A percentile compares a stretch with the other conserved stretches of the same genome.
These are phyloP conservation scores for Aspergillus pseudoterreus DNA, from an alignment of 2,329 filamentous ascomycete species.

Conservation along the genomic window DNA sequence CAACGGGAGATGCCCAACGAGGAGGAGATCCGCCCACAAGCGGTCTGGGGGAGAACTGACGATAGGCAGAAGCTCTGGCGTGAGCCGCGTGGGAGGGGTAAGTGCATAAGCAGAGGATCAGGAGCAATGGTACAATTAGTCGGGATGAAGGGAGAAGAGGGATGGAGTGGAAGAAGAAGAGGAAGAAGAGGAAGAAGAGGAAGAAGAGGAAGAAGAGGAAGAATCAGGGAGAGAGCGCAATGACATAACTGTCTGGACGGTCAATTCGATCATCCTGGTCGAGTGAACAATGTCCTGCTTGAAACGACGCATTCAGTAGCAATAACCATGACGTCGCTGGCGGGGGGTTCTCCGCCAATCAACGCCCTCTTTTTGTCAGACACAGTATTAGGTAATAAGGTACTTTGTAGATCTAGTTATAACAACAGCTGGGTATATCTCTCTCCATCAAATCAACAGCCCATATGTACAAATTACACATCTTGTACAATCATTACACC, in stretches of 20 bases:
- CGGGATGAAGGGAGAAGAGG: neutral
- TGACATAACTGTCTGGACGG: too few species aligned
- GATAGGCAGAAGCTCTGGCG: conserved; percentile 13
- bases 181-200: neutral
- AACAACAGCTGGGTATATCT: too few species aligned
- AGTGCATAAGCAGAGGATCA: conserved; percentile 10
- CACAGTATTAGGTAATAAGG: too few species aligned
- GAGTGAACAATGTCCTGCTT: too few species aligned
- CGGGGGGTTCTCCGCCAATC: conserved; percentile 4
- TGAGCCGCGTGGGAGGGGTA: conserved; percentile 12
- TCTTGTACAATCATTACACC: neutral
- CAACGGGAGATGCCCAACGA: conserved; percentile 7
- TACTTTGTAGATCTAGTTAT: too few species aligned
- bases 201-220: neutral
- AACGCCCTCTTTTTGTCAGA: conserved; percentile 9
- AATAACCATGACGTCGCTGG: conserved; percentile 11
- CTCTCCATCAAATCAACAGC: too few species aligned
- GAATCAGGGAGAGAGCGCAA: neutral
- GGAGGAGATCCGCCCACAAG: neutral
- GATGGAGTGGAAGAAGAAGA: neutral
- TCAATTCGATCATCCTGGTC: too few species aligned
- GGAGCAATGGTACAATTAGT: neutral
- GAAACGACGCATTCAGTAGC: neutral
- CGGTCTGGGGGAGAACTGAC: conserved; percentile 1
- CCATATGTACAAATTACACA: too few species aligned